These are phyloP conservation scores for Wallacemonas rigidus DNA, from an alignment of 208 protist genomes.

Conservation along the genomic window DNA sequence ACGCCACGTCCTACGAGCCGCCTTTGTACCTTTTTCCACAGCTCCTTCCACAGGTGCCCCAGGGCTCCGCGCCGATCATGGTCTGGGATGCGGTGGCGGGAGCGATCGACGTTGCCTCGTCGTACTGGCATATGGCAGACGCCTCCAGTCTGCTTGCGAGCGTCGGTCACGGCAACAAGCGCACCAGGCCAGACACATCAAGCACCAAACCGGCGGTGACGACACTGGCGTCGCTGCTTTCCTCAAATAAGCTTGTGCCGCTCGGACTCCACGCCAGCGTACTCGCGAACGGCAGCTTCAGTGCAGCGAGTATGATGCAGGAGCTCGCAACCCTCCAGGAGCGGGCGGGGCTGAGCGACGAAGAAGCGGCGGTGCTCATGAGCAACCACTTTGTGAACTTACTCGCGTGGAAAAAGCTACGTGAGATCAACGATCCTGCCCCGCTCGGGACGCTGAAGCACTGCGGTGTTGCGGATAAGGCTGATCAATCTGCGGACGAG, in stretches of 20 bases:
- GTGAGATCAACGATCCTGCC: slow-evolving; percentile 61
- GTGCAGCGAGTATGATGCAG: slow-evolving; percentile 54
- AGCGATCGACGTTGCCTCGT: slow-evolving; percentile 68
- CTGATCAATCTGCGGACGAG: background rate
- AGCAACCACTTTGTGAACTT: slow-evolving; percentile 90
- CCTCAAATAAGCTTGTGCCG: slow-evolving; percentile 56
- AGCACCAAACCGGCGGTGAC: background rate
- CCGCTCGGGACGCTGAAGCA: background rate
- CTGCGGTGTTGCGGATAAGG: background rate
- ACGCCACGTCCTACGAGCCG: slow-evolving; percentile 74
- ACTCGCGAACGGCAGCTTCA: slow-evolving; percentile 64
- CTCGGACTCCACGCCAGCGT: slow-evolving; percentile 53
- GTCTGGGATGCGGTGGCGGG: slow-evolving; percentile 83
- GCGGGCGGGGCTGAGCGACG: slow-evolving; percentile 42
- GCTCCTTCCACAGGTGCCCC: slow-evolving; percentile 69
- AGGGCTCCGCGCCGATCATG: slow-evolving; percentile 53
- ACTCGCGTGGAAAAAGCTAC: slow-evolving; percentile 72
- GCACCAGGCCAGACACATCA: background rate
- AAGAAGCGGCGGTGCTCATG: slow-evolving; percentile 68
- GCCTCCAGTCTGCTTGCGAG: slow-evolving; percentile 24
- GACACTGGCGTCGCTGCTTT: slow-evolving; percentile 68
- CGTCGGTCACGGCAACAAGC: slow-evolving; percentile 16
- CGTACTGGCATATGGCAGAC: slow-evolving; percentile 73
- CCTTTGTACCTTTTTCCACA: slow-evolving; percentile 89
- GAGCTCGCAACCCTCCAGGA: slow-evolving; percentile 50